Evolutionary conservation across 345 rosid genomes (phyloP).

Genomic region (Dovyalis caffra): DNA sequence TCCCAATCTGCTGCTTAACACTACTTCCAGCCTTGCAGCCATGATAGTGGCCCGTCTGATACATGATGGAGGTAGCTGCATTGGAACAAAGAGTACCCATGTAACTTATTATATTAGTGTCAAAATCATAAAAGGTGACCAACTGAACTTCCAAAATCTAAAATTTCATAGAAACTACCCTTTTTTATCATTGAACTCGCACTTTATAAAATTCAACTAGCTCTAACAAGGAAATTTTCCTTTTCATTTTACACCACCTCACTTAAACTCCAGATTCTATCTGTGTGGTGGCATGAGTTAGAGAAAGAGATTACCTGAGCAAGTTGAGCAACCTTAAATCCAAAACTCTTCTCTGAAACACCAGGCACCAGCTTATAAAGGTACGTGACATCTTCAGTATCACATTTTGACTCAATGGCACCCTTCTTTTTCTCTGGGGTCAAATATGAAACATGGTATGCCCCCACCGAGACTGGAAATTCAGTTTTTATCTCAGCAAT

Average conservation of each 20-base stretch:
- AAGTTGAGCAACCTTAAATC: conserved; percentile 86
- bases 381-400: conserved; percentile 72
- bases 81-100: conserved; percentile 5
- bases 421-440: conserved; percentile 38
- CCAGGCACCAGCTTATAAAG: conserved; percentile 84
- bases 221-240: too few relatives aligned
- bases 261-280: too few relatives aligned
- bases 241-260: too few relatives aligned
- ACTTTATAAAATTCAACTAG: too few relatives aligned
- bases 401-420: conserved; percentile 25
- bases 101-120: too few relatives aligned
- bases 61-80: conserved; percentile 78
- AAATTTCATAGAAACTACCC: too few relatives aligned
- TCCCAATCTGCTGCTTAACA: conserved; percentile 41
- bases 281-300: not conserved
- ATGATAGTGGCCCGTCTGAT: conserved; percentile 56
- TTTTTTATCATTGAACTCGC: too few relatives aligned
- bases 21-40: conserved; percentile 70
- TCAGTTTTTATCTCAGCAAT: conserved; percentile 54
- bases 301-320: conserved; percentile 57
- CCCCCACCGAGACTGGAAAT: conserved; percentile 58
- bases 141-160: too few relatives aligned
- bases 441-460: conserved; percentile 88
- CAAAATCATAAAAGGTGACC: too few relatives aligned
- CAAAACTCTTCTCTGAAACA: conserved; percentile 81